phyloP scores from a whole-genome alignment of 148 eudicot species.

The Nepenthes gracilis region DNA sequence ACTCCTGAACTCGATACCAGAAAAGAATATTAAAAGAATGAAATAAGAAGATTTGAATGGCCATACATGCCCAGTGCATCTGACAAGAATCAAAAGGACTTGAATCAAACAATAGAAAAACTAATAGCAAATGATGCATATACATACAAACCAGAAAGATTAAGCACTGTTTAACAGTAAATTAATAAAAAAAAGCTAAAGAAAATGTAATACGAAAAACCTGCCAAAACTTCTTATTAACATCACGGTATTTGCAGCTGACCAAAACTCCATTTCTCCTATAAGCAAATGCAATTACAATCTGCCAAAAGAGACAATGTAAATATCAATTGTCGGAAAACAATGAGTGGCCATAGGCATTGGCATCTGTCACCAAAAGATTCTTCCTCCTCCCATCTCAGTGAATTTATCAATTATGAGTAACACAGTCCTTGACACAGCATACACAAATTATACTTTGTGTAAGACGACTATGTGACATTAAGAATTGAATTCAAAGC shows the following conservation, averaged over 20 bases:
- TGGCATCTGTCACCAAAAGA: neutral
- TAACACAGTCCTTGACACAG: too few species aligned
- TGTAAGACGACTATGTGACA: too few species aligned
- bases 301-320: slow-evolving; percentile 31
- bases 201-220: slow-evolving; percentile 15
- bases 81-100: too few species aligned
- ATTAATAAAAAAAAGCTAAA: slow-evolving; percentile 2
- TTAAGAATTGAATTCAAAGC: too few species aligned
- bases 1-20: neutral
- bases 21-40: neutral
- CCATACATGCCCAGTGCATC: neutral
- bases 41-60: neutral
- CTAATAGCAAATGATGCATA: neutral
- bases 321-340: neutral
- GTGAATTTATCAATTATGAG: too few species aligned
- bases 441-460: too few species aligned
- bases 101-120: too few species aligned
- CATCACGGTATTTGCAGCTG: slow-evolving; percentile 81
- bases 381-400: neutral
- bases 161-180: neutral
- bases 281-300: slow-evolving; percentile 79
- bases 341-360: neutral
- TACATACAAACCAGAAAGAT: slow-evolving; percentile 3
- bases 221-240: slow-evolving; percentile 84
- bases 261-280: slow-evolving; percentile 53